phyloP scores from a whole-genome alignment of 768 basidiomycete species.

The Suillus sp. region DNA sequence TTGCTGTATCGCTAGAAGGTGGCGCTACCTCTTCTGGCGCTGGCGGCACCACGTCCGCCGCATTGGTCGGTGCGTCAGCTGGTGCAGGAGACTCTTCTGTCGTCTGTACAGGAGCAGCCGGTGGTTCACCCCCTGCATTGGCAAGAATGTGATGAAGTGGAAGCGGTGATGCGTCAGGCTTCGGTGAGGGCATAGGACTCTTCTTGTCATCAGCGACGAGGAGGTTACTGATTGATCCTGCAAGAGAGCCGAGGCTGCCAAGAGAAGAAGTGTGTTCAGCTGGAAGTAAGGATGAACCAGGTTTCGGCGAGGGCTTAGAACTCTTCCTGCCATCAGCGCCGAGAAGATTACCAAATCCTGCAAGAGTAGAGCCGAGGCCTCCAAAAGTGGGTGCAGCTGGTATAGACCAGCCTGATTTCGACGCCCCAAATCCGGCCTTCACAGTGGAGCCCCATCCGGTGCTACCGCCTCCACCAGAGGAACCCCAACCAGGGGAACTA shows the following conservation, averaged over 20 bases:
- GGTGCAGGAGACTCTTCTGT: neutral
- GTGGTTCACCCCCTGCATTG: neutral
- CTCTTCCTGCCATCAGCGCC: constrained; percentile 2
- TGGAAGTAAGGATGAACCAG: neutral
- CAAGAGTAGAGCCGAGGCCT: neutral
- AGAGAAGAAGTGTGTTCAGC: neutral
- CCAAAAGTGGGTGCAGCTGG: neutral
- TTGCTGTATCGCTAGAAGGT: neutral
- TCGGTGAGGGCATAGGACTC: neutral
- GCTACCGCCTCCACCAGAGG: constrained; percentile 1
- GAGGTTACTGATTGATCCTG: constrained; percentile 7
- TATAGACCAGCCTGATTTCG: neutral
- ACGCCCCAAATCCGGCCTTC: neutral
- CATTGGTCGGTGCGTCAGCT: neutral
- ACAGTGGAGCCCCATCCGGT: constrained; percentile 12
- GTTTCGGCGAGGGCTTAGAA: neutral
- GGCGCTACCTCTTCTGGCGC: neutral
- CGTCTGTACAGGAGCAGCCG: neutral
- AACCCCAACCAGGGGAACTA: neutral
- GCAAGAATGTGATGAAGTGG: constrained; percentile 2
- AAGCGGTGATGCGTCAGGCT: constrained; percentile 1
- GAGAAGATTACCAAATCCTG: constrained; percentile 14
- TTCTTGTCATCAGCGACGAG: constrained; percentile 12
- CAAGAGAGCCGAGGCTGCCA: constrained; percentile 1
- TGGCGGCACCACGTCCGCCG: neutral